These are phyloP conservation scores for Lenzites betulinus DNA, from an alignment of 768 basidiomycete species.

Conservation along the genomic window DNA sequence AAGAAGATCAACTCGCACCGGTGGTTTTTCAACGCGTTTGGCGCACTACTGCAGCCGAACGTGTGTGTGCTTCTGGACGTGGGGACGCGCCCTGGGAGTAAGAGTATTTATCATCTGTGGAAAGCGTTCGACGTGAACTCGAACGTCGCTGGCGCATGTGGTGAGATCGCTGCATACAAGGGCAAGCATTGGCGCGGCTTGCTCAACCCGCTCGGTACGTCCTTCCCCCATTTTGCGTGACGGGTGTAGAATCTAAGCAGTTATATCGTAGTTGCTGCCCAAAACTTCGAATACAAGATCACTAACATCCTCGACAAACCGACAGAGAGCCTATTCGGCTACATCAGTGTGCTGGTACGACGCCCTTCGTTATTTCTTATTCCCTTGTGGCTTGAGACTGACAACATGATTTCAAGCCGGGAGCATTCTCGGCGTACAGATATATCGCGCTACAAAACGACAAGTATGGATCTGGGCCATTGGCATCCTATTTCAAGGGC, in stretches of 20 bases:
- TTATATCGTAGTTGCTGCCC: constrained; percentile 69
- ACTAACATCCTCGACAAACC: constrained; percentile 91
- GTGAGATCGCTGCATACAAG: constrained; percentile 94
- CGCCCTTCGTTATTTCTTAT: no score
- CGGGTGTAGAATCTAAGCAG: no score
- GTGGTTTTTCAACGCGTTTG: constrained; percentile 98
- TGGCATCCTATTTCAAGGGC: constrained; percentile 97
- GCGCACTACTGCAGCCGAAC: constrained; percentile 83
- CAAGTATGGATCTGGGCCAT: constrained; percentile 75
- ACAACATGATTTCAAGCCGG: constrained; percentile 51
- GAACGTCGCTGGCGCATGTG: constrained; percentile 93
- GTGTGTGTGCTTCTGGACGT: constrained; percentile 93
- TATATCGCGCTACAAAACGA: constrained; percentile 92
- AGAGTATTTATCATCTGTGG: constrained; percentile 93
- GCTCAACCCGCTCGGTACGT: constrained; percentile 79
- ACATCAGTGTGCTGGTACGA: constrained; percentile 85
- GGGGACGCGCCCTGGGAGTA: constrained; percentile 86
- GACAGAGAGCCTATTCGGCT: constrained; percentile 89
- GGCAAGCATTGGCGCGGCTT: constrained; percentile 80
- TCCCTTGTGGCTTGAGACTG: neutral
- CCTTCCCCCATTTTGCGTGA: neutral
- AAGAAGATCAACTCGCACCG: constrained; percentile 97
- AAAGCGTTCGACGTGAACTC: constrained; percentile 92
- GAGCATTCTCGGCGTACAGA: constrained; percentile 91
- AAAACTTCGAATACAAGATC: constrained; percentile 95